Evolutionary conservation across 2,329 filamentous ascomycete species (phyloP).

Genomic region (Davidsoniella eucalypti): DNA sequence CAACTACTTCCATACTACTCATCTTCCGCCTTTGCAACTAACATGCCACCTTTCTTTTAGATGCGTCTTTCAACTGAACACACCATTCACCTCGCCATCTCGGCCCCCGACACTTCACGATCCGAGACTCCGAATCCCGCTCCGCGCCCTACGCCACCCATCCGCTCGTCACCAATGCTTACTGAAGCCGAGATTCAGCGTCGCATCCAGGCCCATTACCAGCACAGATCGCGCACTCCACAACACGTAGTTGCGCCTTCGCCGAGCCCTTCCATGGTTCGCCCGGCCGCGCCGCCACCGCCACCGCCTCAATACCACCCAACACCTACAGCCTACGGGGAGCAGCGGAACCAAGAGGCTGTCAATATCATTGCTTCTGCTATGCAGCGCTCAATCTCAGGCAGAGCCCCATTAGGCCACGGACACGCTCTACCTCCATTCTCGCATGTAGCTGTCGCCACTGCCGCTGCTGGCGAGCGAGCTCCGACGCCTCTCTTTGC

Average conservation of each 20-base stretch:
- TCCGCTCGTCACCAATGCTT: slow-evolving; percentile 10
- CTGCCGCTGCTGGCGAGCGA: background rate
- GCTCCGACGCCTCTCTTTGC: background rate
- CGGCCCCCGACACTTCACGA: slow-evolving; percentile 1
- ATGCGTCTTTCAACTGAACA: slow-evolving; percentile 8
- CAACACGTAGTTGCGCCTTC: slow-evolving; percentile 3
- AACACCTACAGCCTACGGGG: background rate
- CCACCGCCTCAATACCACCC: background rate
- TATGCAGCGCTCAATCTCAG: slow-evolving; percentile 8
- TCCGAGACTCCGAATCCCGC: background rate
- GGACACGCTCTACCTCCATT: background rate
- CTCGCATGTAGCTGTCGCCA: background rate
- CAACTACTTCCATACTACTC: slow-evolving; percentile 13
- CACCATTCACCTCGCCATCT: slow-evolving; percentile 11
- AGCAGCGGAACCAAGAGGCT: slow-evolving; percentile 7
- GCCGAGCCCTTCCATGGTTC: background rate
- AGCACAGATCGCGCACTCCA: slow-evolving; percentile 6
- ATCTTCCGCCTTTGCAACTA: background rate
- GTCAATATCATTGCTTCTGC: slow-evolving; percentile 12
- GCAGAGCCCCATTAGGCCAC: background rate
- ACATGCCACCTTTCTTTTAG: background rate
- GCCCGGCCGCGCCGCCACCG: background rate
- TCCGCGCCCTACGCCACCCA: slow-evolving; percentile 3
- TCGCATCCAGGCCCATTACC: slow-evolving; percentile 11
- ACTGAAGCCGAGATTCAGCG: slow-evolving; percentile 12